These are phyloP conservation scores for Secale cereale DNA, from an alignment of 176 grass and related monocot genomes.

Conservation along the genomic window DNA sequence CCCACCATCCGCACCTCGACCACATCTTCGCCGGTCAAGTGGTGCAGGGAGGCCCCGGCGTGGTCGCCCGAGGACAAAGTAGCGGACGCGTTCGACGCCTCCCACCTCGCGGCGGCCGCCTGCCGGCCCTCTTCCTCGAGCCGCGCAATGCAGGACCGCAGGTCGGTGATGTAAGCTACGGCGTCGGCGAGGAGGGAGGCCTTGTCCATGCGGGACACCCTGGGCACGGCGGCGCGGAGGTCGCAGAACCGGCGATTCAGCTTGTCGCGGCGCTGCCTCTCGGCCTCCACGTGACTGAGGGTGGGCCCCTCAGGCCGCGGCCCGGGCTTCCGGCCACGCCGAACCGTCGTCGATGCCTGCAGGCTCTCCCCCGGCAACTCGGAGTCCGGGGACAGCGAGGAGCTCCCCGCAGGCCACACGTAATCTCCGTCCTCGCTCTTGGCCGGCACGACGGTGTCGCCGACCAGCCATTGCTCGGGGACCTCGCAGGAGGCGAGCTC, in stretches of 20 bases:
- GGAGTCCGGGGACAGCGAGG: background rate
- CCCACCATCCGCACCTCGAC: background rate
- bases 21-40: background rate
- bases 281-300: background rate
- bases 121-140: background rate
- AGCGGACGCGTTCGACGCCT: background rate
- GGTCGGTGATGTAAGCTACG: background rate
- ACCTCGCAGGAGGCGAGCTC: constrained; percentile 6
- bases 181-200: background rate
- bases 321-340: background rate
- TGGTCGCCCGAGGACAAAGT: background rate
- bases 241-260: background rate
- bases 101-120: background rate
- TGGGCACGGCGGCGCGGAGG: background rate
- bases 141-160: background rate
- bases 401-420: background rate
- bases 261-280: background rate
- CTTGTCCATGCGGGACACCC: background rate
- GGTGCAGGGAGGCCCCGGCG: background rate
- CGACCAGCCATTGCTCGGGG: constrained; percentile 1
- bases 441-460: background rate
- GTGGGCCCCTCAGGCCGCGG: background rate
- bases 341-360: background rate
- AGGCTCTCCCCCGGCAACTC: background rate
- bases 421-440: background rate